phyloP scores from a whole-genome alignment of 768 basidiomycete genomes.

The Boletus fagicola region DNA sequence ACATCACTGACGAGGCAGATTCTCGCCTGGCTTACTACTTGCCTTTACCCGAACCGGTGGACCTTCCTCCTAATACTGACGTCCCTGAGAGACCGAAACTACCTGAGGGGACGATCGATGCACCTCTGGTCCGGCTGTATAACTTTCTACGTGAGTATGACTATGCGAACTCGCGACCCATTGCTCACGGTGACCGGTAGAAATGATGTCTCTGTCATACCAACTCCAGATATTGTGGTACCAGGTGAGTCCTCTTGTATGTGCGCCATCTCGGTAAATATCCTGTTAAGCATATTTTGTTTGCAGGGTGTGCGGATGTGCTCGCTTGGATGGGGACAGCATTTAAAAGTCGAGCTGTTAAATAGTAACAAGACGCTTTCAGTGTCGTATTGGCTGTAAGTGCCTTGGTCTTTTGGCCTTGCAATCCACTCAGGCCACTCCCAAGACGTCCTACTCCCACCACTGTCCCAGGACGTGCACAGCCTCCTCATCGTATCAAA shows the following conservation, averaged over 20 bases:
- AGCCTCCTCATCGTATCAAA: conserved; percentile 35
- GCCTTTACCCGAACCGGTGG: conserved; percentile 42
- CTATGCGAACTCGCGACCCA: not conserved
- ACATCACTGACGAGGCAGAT: conserved; percentile 74
- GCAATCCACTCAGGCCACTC: not conserved
- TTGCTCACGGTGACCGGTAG: conserved; percentile 37
- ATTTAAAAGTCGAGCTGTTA: conserved; percentile 67
- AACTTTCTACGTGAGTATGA: conserved; percentile 80
- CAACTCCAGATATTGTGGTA: conserved; percentile 88
- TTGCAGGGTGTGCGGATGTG: conserved; percentile 68
- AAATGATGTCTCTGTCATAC: conserved; percentile 90
- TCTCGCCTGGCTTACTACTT: conserved; percentile 64
- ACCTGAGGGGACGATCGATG: conserved; percentile 64
- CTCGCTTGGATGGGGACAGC: conserved; percentile 84
- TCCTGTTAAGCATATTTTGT: not conserved
- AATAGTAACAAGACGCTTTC: conserved; percentile 64
- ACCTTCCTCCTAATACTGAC: conserved; percentile 41
- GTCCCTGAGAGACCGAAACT: conserved; percentile 47
- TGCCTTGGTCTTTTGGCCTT: conserved; percentile 11
- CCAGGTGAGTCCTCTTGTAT: conserved; percentile 44
- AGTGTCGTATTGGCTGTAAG: conserved; percentile 88
- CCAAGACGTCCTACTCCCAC: conserved; percentile 41
- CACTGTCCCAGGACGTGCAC: conserved; percentile 29
- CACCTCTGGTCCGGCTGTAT: conserved; percentile 80
- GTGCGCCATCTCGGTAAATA: not conserved